Evolutionary conservation across 495 filamentous ascomycete species (phyloP).

Genomic region (Aspergillus ostianus): DNA sequence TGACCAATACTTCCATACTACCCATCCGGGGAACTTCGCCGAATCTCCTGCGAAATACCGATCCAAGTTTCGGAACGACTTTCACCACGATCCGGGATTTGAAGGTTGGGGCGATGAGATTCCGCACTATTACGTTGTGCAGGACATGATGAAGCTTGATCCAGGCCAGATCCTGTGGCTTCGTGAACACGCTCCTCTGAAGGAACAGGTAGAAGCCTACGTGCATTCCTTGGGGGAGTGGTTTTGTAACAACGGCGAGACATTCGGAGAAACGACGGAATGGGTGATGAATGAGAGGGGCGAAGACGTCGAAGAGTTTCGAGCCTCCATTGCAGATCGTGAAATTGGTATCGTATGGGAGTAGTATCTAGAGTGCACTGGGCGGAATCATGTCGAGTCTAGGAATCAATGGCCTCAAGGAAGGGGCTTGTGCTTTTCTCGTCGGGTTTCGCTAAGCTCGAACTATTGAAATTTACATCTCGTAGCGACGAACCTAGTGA

Average conservation of each 20-base stretch:
- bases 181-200: conserved; percentile 50
- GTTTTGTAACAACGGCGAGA: conserved; percentile 66
- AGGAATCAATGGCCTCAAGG: background rate
- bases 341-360: conserved; percentile 30
- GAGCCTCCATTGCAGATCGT: conserved; percentile 27
- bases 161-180: conserved; percentile 58
- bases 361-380: background rate
- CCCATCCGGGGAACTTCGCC: conserved; percentile 18
- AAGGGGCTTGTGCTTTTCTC: background rate
- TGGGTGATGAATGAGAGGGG: conserved; percentile 47
- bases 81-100: conserved; percentile 39
- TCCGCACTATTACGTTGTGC: conserved; percentile 60
- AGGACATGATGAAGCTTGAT: conserved; percentile 66
- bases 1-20: conserved; percentile 25
- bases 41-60: conserved; percentile 31
- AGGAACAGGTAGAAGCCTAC: conserved; percentile 54
- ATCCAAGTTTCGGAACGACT: conserved; percentile 32
- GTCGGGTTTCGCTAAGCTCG: background rate
- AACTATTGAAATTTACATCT: background rate
- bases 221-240: conserved; percentile 54
- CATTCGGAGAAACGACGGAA: conserved; percentile 50
- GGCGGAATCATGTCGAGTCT: too few species aligned
- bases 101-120: conserved; percentile 65
- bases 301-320: conserved; percentile 32
- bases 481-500: background rate